phyloP scores from a whole-genome alignment of 2,329 filamentous ascomycete genomes.

The Diaporthe sp. region DNA sequence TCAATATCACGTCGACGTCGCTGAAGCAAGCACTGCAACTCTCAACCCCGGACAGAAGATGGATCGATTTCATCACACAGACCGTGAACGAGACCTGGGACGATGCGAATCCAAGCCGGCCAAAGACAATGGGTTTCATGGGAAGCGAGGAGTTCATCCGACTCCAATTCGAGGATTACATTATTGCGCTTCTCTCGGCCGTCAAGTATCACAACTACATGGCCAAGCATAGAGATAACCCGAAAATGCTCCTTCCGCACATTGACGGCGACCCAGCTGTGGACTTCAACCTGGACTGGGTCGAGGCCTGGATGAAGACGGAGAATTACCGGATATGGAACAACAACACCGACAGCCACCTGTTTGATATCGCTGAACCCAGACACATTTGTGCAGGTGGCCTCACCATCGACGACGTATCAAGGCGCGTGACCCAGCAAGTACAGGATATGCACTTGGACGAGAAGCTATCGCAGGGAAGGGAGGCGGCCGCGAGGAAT shows the following conservation, averaged over 20 bases:
- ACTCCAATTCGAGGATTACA: conserved; percentile 96
- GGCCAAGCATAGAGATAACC: conserved; percentile 64
- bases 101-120: conserved; percentile 85
- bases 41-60: conserved; percentile 88
- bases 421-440: conserved; percentile 89
- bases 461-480: conserved; percentile 85
- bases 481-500: conserved; percentile 89
- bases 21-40: conserved; percentile 82
- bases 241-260: conserved; percentile 73
- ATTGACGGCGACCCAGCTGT: conserved; percentile 85
- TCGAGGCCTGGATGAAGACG: conserved; percentile 88
- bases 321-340: conserved; percentile 95
- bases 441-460: conserved; percentile 95
- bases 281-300: conserved; percentile 88
- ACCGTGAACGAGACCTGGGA: conserved; percentile 98
- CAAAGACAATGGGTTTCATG: conserved; percentile 95
- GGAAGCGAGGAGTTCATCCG: conserved; percentile 98
- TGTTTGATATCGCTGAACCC: conserved; percentile 95
- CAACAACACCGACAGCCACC: conserved; percentile 81
- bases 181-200: conserved; percentile 87
- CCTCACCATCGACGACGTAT: conserved; percentile 93
- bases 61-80: conserved; percentile 96
- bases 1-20: conserved; percentile 86
- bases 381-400: conserved; percentile 94
- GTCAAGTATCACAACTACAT: conserved; percentile 89